Evolutionary conservation across 805 yeast species (phyloP).

Genomic region (Yarrowia sp.): DNA sequence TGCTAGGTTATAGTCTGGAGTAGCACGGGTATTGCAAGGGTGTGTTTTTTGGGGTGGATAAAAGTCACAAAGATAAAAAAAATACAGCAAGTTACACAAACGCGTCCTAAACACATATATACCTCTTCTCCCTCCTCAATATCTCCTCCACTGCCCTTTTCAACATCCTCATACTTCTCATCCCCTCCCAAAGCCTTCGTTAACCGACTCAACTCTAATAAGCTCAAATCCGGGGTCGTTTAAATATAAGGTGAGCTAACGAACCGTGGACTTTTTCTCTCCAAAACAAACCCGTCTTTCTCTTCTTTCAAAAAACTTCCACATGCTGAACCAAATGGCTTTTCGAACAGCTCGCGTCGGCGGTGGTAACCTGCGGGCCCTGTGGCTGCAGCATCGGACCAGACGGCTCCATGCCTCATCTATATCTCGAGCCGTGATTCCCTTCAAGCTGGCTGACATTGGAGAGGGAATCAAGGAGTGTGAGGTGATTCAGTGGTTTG

Average conservation of each 20-base stretch:
- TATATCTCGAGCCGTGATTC: constrained; percentile 28
- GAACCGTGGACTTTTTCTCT: not conserved
- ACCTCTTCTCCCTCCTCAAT: too few relatives aligned
- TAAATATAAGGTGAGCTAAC: not conserved
- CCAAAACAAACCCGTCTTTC: not conserved
- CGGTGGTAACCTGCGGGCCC: too few relatives aligned
- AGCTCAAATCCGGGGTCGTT: constrained; percentile 24
- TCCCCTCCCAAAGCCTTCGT: constrained; percentile 24
- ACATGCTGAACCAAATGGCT: constrained; percentile 24
- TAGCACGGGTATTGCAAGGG: not conserved
- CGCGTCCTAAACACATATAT: not conserved
- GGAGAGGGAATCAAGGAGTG: constrained; percentile 41
- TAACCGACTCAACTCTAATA: constrained; percentile 16
- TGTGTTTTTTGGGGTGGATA: too few relatives aligned
- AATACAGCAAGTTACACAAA: not conserved
- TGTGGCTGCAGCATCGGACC: too few relatives aligned
- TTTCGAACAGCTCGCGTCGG: constrained; percentile 23
- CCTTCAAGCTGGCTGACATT: constrained; percentile 38
- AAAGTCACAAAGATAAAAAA: too few relatives aligned
- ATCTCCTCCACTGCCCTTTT: too few relatives aligned
- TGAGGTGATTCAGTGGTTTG: constrained; percentile 41
- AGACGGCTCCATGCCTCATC: not conserved
- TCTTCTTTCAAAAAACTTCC: too few relatives aligned
- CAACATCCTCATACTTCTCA: not conserved
- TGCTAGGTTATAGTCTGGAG: not conserved